Evolutionary conservation across 768 basidiomycete species (phyloP).

Genomic region (Nidularia pulvinata): DNA sequence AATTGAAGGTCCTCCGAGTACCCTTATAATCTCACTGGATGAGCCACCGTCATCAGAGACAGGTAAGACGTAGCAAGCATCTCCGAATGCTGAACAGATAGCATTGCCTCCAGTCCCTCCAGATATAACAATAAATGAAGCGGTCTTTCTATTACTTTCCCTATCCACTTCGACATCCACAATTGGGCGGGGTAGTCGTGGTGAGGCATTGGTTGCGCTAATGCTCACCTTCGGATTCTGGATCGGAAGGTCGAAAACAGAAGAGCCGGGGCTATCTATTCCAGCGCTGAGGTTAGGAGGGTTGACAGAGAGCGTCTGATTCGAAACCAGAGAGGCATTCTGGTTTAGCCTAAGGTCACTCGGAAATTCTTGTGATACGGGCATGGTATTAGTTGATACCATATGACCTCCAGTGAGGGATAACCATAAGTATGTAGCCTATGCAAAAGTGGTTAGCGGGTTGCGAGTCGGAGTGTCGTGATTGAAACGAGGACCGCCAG

Average conservation of each 20-base stretch:
- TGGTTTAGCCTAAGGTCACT: too few species aligned
- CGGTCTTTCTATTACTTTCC: not conserved
- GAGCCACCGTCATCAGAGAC: constrained; percentile 97
- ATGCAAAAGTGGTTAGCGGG: too few species aligned
- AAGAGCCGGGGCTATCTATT: constrained; percentile 63
- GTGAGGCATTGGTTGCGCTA: not conserved
- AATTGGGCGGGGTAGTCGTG: not conserved
- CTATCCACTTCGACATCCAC: not conserved
- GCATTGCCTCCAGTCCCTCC: constrained; percentile 96
- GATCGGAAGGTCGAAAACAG: constrained; percentile 73
- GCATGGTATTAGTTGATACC: too few species aligned
- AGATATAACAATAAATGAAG: constrained; percentile 63
- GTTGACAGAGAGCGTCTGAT: too few species aligned
- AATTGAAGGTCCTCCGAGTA: constrained; percentile 85
- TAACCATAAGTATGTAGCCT: too few species aligned
- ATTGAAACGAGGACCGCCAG: too few species aligned
- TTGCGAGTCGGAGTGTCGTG: too few species aligned
- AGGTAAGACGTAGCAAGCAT: constrained; percentile 83
- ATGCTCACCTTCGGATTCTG: constrained; percentile 21
- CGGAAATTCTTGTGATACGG: too few species aligned
- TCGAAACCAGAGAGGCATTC: too few species aligned
- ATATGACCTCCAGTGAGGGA: too few species aligned
- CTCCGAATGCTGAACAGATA: constrained; percentile 82
- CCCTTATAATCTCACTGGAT: constrained; percentile 92
- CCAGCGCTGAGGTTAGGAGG: too few species aligned